phyloP scores from a whole-genome alignment of 805 yeast genomes.

The Metschnikowia chrysomelidarum region DNA sequence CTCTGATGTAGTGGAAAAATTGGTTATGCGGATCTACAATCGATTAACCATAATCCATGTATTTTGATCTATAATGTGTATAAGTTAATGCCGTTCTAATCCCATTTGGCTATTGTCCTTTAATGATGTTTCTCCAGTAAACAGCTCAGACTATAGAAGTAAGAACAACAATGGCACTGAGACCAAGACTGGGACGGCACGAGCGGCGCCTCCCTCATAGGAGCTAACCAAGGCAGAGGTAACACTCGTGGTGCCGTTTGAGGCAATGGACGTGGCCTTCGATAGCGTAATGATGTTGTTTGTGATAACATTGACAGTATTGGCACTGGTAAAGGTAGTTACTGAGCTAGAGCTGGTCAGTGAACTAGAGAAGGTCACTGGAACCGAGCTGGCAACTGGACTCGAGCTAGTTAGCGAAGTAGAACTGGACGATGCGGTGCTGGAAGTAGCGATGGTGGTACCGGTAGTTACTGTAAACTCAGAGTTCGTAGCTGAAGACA shows the following conservation, averaged over 20 bases:
- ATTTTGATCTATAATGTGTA: too few relatives aligned
- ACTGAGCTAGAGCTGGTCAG: too few relatives aligned
- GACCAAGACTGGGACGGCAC: conserved; percentile 24
- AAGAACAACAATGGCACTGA: conserved; percentile 23
- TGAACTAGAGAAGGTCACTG: neutral
- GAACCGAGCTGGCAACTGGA: neutral
- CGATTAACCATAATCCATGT: too few relatives aligned
- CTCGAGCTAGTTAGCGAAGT: neutral
- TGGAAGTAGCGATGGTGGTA: neutral
- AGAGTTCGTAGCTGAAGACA: neutral
- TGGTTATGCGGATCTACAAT: too few relatives aligned
- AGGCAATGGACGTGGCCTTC: conserved; percentile 20
- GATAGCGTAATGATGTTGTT: conserved; percentile 39
- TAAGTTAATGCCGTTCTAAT: too few relatives aligned
- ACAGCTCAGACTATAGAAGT: conserved; percentile 13
- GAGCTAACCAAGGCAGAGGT: conserved; percentile 14
- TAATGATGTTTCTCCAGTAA: too few relatives aligned
- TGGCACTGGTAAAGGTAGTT: conserved; percentile 5
- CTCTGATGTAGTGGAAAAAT: too few relatives aligned
- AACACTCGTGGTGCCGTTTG: neutral
- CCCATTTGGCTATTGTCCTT: too few relatives aligned
- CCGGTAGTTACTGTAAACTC: conserved; percentile 1
- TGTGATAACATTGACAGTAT: conserved; percentile 41
- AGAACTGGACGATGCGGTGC: conserved; percentile 1
- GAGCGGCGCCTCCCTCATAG: conserved; percentile 31